A percentile compares a stretch with the other conserved stretches of the same genome.
phyloP scores from a whole-genome alignment of 2,329 filamentous ascomycete species.

The Fonsecaea pedrosoi region DNA sequence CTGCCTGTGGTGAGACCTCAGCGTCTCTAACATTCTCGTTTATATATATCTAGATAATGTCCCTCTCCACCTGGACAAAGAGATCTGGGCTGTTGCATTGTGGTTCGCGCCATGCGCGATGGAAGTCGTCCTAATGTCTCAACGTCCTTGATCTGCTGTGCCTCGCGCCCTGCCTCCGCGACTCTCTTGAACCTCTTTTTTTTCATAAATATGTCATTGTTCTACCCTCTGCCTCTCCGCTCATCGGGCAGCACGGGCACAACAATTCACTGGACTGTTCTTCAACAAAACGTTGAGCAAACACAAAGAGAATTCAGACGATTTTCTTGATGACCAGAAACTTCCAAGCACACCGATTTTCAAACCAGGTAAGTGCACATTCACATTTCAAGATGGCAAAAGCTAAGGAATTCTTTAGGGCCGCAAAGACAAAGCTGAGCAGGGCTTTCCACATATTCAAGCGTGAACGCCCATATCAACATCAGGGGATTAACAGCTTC shows the following conservation, averaged over 20 bases:
- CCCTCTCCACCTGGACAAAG: neutral
- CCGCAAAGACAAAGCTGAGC: neutral
- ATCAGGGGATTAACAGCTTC: neutral
- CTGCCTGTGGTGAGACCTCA: neutral
- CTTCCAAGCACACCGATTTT: neutral
- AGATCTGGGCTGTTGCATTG: neutral
- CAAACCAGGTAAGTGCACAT: neutral
- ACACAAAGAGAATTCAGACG: neutral
- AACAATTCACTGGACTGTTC: neutral
- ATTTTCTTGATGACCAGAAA: neutral
- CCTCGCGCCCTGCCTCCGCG: neutral
- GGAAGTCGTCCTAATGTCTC: neutral
- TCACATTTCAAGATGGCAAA: neutral
- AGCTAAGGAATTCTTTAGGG: neutral
- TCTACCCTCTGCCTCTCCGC: neutral
- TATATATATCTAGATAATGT: neutral
- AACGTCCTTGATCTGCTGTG: neutral
- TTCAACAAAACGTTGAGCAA: neutral
- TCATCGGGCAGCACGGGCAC: neutral
- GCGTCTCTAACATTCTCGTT: neutral
- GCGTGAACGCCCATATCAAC: neutral
- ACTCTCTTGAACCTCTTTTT: neutral
- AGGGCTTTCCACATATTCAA: neutral
- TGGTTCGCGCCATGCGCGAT: neutral
- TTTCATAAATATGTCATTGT: neutral